A percentile compares a stretch with the other conserved stretches of the same genome.
phyloP scores from a whole-genome alignment of 1,284 basidiomycete species.

The Heliocybe sulcata region DNA sequence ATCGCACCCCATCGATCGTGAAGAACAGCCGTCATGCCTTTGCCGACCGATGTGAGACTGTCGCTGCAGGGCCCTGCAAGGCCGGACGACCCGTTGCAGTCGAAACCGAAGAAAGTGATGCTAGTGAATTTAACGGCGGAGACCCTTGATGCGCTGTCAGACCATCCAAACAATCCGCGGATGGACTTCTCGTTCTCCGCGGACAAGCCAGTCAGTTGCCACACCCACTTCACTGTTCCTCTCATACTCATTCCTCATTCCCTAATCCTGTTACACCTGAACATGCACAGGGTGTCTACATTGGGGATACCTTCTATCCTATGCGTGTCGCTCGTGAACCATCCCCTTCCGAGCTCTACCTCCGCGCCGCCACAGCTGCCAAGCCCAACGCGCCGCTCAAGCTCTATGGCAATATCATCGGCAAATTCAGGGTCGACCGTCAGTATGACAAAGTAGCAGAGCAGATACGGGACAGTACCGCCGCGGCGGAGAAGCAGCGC shows the following conservation, averaged over 20 bases:
- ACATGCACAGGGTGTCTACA: constrained; percentile 51
- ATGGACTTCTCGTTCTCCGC: constrained; percentile 56
- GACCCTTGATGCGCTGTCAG: constrained; percentile 53
- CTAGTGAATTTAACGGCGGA: constrained; percentile 64
- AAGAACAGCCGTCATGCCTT: constrained; percentile 40
- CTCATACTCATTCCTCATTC: no score
- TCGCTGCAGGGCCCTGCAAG: constrained; percentile 48
- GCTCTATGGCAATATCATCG: constrained; percentile 62
- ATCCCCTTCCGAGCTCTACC: constrained; percentile 60
- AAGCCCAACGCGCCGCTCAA: constrained; percentile 59
- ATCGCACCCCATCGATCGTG: background rate
- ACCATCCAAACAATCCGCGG: constrained; percentile 33
- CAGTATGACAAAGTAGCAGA: constrained; percentile 46
- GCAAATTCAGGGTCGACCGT: constrained; percentile 57
- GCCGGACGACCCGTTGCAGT: constrained; percentile 44
- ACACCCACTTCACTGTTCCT: background rate
- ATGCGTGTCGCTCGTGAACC: constrained; percentile 46
- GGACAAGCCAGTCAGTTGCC: constrained; percentile 36
- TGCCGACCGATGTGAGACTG: constrained; percentile 44
- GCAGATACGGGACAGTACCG: constrained; percentile 48
- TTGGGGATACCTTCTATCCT: constrained; percentile 56
- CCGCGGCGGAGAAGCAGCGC: constrained; percentile 49
- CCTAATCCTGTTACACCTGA: no score
- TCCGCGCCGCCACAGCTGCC: constrained; percentile 46
- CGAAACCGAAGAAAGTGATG: constrained; percentile 64